A percentile compares a stretch with the other conserved stretches of the same genome.
Evolutionary conservation across 805 yeast genomes (phyloP).

Genomic region (Ogataea pignaliae): DNA sequence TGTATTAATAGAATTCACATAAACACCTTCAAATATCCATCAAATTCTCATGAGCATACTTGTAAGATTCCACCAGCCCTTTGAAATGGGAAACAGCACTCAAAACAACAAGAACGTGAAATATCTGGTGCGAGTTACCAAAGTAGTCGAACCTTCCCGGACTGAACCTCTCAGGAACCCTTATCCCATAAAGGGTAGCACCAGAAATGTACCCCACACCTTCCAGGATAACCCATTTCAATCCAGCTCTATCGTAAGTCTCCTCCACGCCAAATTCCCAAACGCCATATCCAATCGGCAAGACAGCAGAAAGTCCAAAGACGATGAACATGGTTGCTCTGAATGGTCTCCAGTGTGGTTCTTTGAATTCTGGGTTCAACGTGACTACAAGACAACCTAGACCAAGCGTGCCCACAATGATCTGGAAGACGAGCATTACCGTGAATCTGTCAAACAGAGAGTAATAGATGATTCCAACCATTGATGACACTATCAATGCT

Average conservation of each 20-base stretch:
- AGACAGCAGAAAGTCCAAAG: conserved; percentile 73
- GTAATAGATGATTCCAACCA: conserved; percentile 34
- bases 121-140: conserved; percentile 84
- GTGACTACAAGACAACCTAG: conserved; percentile 58
- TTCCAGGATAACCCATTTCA: conserved; percentile 62
- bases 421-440: conserved; percentile 35
- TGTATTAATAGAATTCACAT: too few relatives aligned
- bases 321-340: conserved; percentile 74
- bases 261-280: conserved; percentile 43
- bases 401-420: conserved; percentile 53
- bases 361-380: conserved; percentile 60
- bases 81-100: conserved; percentile 73
- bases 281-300: conserved; percentile 62
- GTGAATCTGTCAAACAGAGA: conserved; percentile 41
- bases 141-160: conserved; percentile 65
- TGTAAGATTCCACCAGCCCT: conserved; percentile 57
- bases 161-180: conserved; percentile 68
- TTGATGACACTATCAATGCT: conserved; percentile 44
- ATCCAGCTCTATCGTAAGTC: conserved; percentile 47
- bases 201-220: conserved; percentile 75
- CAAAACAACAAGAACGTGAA: conserved; percentile 70
- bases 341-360: conserved; percentile 67
- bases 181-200: conserved; percentile 69
- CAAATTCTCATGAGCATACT: conserved; percentile 36
- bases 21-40: background rate